Conservation (phyloP, 805 yeast species). For the Pichia scutulata region DNA sequence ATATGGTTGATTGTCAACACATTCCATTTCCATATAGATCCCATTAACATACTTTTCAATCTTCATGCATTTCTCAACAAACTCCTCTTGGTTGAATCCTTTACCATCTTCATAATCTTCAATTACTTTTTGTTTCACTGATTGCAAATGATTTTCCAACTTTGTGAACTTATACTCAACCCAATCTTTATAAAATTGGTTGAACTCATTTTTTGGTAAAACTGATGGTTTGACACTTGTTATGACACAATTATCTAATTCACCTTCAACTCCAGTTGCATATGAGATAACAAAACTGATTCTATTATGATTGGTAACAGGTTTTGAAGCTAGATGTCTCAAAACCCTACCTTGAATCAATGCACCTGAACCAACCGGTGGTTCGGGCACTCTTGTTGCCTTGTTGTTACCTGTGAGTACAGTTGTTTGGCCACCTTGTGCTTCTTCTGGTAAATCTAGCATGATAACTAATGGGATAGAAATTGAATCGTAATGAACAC, state of each 20-base stretch:
- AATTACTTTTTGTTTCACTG: slow-evolving; percentile 17
- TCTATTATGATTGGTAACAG: slow-evolving; percentile 30
- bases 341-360: slow-evolving; percentile 41
- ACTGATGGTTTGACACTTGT: slow-evolving; percentile 29
- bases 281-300: slow-evolving; percentile 27
- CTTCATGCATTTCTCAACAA: slow-evolving; percentile 22
- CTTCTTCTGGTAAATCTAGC: slow-evolving; percentile 37
- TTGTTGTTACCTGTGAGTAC: slow-evolving; percentile 35
- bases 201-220: slow-evolving; percentile 26
- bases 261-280: slow-evolving; percentile 21
- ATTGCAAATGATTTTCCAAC: slow-evolving; percentile 21
- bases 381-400: slow-evolving; percentile 30
- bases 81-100: slow-evolving; percentile 24
- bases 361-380: slow-evolving; percentile 39
- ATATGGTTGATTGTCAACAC: slow-evolving; percentile 21
- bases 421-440: slow-evolving; percentile 47
- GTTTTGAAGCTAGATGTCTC: slow-evolving; percentile 41
- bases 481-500: slow-evolving; percentile 41
- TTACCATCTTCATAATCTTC: slow-evolving; percentile 14
- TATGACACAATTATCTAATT: slow-evolving; percentile 25
- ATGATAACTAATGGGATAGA: slow-evolving; percentile 43
- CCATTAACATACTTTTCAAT: slow-evolving; percentile 25
- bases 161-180: slow-evolving; percentile 25
- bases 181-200: slow-evolving; percentile 30
- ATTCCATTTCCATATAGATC: slow-evolving; percentile 29